These are phyloP conservation scores for Wickerhamiella slavikovae DNA, from an alignment of 805 yeast species.

Conservation along the genomic window DNA sequence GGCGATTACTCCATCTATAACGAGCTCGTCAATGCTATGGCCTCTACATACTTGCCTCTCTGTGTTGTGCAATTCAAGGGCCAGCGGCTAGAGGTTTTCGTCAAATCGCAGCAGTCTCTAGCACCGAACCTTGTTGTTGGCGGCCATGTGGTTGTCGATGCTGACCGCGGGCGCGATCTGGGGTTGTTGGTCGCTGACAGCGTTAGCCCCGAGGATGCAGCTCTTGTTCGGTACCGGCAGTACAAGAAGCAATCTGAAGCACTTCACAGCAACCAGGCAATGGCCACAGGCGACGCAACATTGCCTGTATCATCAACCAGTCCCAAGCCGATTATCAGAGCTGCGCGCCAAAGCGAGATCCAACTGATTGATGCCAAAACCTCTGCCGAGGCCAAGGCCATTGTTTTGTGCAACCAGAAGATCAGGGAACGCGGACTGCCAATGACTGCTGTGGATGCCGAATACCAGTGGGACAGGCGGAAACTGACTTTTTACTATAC, in stretches of 20 bases:
- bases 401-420: constrained; percentile 38
- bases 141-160: constrained; percentile 64
- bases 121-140: constrained; percentile 26
- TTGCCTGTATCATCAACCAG: constrained; percentile 30
- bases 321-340: constrained; percentile 46
- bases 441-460: constrained; percentile 56
- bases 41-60: constrained; percentile 18
- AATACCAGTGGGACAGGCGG: constrained; percentile 69
- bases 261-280: constrained; percentile 23
- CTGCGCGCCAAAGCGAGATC: constrained; percentile 43
- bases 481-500: constrained; percentile 57
- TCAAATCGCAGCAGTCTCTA: constrained; percentile 26
- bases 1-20: no score
- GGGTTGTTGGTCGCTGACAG: constrained; percentile 43
- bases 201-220: constrained; percentile 44
- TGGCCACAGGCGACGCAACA: constrained; percentile 12
- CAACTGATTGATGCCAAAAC: constrained; percentile 35
- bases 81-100: constrained; percentile 61
- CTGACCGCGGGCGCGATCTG: constrained; percentile 62
- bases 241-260: constrained; percentile 55
- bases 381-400: constrained; percentile 52
- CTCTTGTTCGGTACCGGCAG: constrained; percentile 42
- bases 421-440: constrained; percentile 26
- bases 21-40: not conserved
- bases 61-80: constrained; percentile 58